phyloP scores from a whole-genome alignment of 2,329 filamentous ascomycete species.

The Zalaria obscura region DNA sequence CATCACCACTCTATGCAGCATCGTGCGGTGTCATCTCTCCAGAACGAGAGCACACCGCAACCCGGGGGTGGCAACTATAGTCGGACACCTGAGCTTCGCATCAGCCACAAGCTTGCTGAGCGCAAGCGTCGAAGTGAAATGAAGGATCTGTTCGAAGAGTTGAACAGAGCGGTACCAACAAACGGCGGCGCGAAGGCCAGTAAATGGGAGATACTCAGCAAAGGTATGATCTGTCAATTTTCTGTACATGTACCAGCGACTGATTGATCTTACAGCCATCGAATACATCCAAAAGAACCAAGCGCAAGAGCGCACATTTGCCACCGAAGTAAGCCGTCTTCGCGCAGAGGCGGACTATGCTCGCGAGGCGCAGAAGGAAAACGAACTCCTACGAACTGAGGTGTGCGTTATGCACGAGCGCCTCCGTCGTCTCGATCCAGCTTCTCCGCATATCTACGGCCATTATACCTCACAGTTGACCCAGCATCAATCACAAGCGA shows the following conservation, averaged over 20 bases:
- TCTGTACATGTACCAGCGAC: background rate
- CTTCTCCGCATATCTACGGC: slow-evolving; percentile 32
- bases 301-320: slow-evolving; percentile 23
- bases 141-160: slow-evolving; percentile 74
- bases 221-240: slow-evolving; percentile 42
- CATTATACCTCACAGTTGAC: slow-evolving; percentile 28
- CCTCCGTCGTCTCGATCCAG: slow-evolving; percentile 30
- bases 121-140: slow-evolving; percentile 74
- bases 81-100: slow-evolving; percentile 63
- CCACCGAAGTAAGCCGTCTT: slow-evolving; percentile 24
- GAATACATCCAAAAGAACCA: slow-evolving; percentile 31
- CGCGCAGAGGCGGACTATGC: slow-evolving; percentile 28
- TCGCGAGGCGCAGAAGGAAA: slow-evolving; percentile 32
- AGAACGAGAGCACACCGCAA: slow-evolving; percentile 38
- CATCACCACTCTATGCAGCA: slow-evolving; percentile 70
- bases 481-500: slow-evolving; percentile 15
- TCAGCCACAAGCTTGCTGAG: slow-evolving; percentile 77
- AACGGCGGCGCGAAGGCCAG: slow-evolving; percentile 73
- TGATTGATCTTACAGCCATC: slow-evolving; percentile 23
- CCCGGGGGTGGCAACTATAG: slow-evolving; percentile 58
- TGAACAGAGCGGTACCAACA: slow-evolving; percentile 65
- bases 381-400: slow-evolving; percentile 31
- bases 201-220: slow-evolving; percentile 80
- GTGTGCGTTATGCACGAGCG: slow-evolving; percentile 30
- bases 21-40: slow-evolving; percentile 52